A percentile compares a stretch with the other conserved stretches of the same genome.
phyloP scores from a whole-genome alignment of 768 basidiomycete species.

The Russula ochroleuca region DNA sequence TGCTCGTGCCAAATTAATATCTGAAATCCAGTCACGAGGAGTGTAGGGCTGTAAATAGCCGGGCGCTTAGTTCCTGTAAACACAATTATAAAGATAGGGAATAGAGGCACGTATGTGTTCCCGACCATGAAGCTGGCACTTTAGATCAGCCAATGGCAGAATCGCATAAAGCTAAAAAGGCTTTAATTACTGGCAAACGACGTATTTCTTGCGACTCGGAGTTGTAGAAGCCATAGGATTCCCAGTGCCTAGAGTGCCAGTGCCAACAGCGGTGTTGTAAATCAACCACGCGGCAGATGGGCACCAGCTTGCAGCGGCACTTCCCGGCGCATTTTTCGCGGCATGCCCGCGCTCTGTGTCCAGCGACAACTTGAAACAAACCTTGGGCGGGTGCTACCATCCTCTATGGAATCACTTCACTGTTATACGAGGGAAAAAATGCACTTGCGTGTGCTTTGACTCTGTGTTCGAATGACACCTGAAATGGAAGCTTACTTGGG shows the following conservation, averaged over 20 bases:
- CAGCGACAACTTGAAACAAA: no score
- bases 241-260: not conserved
- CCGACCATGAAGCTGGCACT: conserved; percentile 20
- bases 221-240: not conserved
- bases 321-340: no score
- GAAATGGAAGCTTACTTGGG: no score
- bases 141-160: conserved; percentile 1
- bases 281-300: not conserved
- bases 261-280: no score
- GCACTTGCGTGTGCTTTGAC: no score
- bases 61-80: not conserved
- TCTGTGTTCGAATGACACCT: no score
- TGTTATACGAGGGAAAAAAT: no score
- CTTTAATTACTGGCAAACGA: conserved; percentile 24
- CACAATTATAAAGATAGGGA: not conserved
- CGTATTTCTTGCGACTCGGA: not conserved
- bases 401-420: no score
- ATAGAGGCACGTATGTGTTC: conserved; percentile 4
- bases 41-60: conserved; percentile 3
- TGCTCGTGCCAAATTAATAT: conserved; percentile 16
- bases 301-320: not conserved
- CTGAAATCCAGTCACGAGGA: not conserved
- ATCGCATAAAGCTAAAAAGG: not conserved
- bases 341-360: no score
- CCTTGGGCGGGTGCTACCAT: no score